Evolutionary conservation across 495 filamentous ascomycete genomes (phyloP), one percentile per base, ranked within the genome.

Genomic region (Talaromyces trachyspermus): DNA sequence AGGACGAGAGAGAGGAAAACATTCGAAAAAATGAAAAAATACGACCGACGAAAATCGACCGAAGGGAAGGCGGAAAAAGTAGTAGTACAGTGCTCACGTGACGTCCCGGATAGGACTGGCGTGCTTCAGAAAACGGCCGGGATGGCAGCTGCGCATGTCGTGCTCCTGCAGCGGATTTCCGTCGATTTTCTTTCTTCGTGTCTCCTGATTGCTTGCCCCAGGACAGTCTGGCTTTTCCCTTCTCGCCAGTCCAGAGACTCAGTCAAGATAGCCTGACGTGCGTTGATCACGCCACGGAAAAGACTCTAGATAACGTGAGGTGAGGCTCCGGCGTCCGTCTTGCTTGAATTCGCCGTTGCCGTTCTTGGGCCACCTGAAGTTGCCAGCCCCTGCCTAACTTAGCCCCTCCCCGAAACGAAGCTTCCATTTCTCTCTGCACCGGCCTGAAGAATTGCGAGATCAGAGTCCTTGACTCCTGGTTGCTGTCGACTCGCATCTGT

Each of bases 51-150:
- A 40, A 43, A 57, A 48, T 45, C 32, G 24, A 52, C 36, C 46
- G 35, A 45, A 48, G 48, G 47, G 54, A 50, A 38, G 17, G 18
- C 49, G 55, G 35, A 43, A 53, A 54, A 56, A 48, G 54, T 59
- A 55, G 56, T 52, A 62, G 63, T 63, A 65, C 62, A 60, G 47
- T 18, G 15, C 27, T 47, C 61, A 63, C 60, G 59, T 63, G 63
- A 64, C 18, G 5, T 15, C 22, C 44, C 18, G 9, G 20, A 20
- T 32, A 4, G 19, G 44, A 12, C 18, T 46, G 30, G 44, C 44
- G 44, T 46, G 29, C 44, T 10, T 33, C 18, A 6, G 11, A 14
- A 29, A 46, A 46, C 44, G 17, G 11, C 4, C 44, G 10, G 44
- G 29, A 36, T 24, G 44, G 30, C 14, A 45, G 15, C 7, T 45